Conservation (phyloP, 169 alveolate species). For the Cryptosporidium ubiquitum region DNA sequence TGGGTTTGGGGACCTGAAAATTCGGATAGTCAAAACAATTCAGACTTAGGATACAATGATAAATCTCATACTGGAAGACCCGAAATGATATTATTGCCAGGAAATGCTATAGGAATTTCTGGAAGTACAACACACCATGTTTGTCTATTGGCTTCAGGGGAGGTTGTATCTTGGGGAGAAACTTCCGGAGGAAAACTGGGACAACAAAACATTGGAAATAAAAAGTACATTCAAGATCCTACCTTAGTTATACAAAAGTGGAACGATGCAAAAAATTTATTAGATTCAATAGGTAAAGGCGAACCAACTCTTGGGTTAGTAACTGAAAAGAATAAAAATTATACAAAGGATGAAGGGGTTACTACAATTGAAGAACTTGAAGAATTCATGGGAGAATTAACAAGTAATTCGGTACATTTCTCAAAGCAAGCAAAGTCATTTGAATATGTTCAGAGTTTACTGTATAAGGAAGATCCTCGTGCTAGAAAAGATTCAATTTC, state of each 20-base stretch:
- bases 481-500: constrained; percentile 30
- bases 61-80: constrained; percentile 36
- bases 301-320: neutral
- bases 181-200: constrained; percentile 25
- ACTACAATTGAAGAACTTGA: constrained; percentile 57
- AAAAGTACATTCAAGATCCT: constrained; percentile 15
- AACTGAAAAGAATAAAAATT: constrained; percentile 5
- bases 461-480: constrained; percentile 49
- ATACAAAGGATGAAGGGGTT: constrained; percentile 17
- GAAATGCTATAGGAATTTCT: constrained; percentile 32
- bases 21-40: neutral
- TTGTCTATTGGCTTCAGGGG: constrained; percentile 34
- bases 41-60: neutral
- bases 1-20: constrained; percentile 63
- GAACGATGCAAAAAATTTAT: constrained; percentile 3
- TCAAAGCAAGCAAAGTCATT: constrained; percentile 24
- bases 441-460: constrained; percentile 29
- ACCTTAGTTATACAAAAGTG: constrained; percentile 36
- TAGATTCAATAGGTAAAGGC: neutral
- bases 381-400: constrained; percentile 3
- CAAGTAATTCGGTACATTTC: constrained; percentile 8
- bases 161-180: constrained; percentile 54
- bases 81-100: constrained; percentile 33
- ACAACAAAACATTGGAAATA: neutral
- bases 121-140: constrained; percentile 36